phyloP scores from a whole-genome alignment of 495 filamentous ascomycete genomes.

The Aspergillus bertholletiae region DNA sequence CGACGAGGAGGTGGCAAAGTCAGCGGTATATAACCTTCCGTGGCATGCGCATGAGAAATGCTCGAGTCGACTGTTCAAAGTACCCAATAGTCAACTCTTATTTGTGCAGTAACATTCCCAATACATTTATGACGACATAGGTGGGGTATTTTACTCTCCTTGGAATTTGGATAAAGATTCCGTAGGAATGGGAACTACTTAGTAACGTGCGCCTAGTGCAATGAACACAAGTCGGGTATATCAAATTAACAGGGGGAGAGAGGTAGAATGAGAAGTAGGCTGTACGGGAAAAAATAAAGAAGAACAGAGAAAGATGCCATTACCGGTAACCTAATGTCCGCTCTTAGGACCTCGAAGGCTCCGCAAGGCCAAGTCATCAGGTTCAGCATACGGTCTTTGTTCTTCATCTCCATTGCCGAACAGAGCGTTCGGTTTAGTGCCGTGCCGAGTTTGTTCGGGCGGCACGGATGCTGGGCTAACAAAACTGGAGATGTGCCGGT shows the following conservation, averaged over 20 bases:
- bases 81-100: not conserved
- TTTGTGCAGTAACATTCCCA: not conserved
- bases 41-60: not conserved
- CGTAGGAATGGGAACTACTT: too few relatives aligned
- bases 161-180: not conserved
- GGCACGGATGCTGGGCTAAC: slow-evolving; percentile 46
- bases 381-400: slow-evolving; percentile 25
- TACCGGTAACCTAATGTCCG: slow-evolving; percentile 18
- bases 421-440: slow-evolving; percentile 31
- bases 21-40: not conserved
- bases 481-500: slow-evolving; percentile 45
- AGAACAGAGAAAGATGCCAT: slow-evolving; percentile 2
- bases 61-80: not conserved
- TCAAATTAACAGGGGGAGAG: not conserved
- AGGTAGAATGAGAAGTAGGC: slow-evolving; percentile 4
- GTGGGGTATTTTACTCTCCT: not conserved
- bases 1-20: not conserved
- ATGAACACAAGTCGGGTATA: slow-evolving; percentile 3
- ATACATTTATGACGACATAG: not conserved
- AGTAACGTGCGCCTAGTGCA: not conserved
- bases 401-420: slow-evolving; percentile 40
- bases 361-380: slow-evolving; percentile 40
- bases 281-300: slow-evolving; percentile 6
- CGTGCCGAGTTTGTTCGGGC: slow-evolving; percentile 43
- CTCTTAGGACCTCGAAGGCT: slow-evolving; percentile 63